These are phyloP conservation scores for Spathaspora sp. DNA, from an alignment of 805 yeast genomes.

Conservation along the genomic window DNA sequence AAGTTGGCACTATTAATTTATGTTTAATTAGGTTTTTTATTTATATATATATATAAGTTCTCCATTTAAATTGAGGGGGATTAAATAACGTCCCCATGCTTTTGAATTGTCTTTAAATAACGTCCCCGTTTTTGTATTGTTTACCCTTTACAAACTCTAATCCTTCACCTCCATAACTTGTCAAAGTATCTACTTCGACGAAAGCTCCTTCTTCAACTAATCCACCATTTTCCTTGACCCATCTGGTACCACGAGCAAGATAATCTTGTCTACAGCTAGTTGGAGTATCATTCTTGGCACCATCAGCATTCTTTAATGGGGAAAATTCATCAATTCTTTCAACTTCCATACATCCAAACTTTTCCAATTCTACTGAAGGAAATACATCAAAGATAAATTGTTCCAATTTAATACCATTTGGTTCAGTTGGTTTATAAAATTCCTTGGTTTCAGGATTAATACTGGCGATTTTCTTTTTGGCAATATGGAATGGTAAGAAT, in stretches of 20 bases:
- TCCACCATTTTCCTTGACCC: conserved; percentile 78
- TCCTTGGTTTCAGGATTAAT: conserved; percentile 47
- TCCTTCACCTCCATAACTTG: conserved; percentile 77
- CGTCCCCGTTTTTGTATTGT: conserved; percentile 30
- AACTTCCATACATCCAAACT: conserved; percentile 92
- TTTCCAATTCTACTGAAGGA: conserved; percentile 63
- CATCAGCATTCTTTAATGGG: conserved; percentile 89
- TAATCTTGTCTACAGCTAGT: conserved; percentile 70
- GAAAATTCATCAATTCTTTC: conserved; percentile 82
- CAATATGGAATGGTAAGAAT: conserved; percentile 88
- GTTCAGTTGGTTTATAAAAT: conserved; percentile 57
- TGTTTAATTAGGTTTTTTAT: neutral
- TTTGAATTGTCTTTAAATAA: conserved; percentile 9
- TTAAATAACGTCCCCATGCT: too few relatives aligned
- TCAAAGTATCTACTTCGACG: conserved; percentile 74
- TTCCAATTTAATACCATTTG: conserved; percentile 92
- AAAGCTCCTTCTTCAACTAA: conserved; percentile 39
- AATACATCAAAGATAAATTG: conserved; percentile 97
- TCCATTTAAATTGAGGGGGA: neutral
- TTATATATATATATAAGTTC: neutral
- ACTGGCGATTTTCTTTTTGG: conserved; percentile 78
- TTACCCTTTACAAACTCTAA: conserved; percentile 54
- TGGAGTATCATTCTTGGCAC: conserved; percentile 80
- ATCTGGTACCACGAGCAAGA: conserved; percentile 63
- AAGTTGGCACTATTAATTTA: neutral